Evolutionary conservation across 305 asterid genomes (phyloP).

Genomic region (Fraxinus floribunda): DNA sequence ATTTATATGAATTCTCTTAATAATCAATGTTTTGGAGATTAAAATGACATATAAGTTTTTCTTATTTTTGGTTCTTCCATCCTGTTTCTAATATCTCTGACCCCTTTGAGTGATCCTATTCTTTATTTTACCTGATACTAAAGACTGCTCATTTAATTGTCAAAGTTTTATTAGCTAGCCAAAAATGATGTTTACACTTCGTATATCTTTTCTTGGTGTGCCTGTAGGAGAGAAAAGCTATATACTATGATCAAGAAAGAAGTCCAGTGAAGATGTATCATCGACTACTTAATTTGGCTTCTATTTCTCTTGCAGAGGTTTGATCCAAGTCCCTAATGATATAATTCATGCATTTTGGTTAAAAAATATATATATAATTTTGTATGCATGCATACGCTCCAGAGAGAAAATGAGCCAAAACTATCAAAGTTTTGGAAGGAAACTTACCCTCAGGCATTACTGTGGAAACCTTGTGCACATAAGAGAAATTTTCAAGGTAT

Average conservation of each 20-base stretch:
- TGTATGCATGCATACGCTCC: background rate
- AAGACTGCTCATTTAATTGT: background rate
- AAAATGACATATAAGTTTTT: background rate
- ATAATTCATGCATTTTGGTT: background rate
- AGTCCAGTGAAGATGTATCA: slow-evolving; percentile 55
- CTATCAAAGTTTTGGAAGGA: slow-evolving; percentile 69
- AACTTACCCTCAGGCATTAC: slow-evolving; percentile 48
- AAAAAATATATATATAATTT: slow-evolving; percentile 3
- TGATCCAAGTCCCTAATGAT: slow-evolving; percentile 17
- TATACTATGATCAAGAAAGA: slow-evolving; percentile 25
- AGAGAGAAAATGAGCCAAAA: slow-evolving; percentile 51
- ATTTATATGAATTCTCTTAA: background rate
- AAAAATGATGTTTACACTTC: background rate
- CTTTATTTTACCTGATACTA: background rate
- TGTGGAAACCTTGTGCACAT: slow-evolving; percentile 84
- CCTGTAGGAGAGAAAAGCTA: slow-evolving; percentile 39
- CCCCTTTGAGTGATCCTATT: background rate
- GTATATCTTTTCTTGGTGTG: slow-evolving; percentile 2
- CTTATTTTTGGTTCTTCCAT: background rate
- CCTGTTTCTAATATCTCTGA: background rate
- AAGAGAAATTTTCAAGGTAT: slow-evolving; percentile 45
- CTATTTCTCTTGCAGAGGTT: slow-evolving; percentile 74
- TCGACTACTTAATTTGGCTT: slow-evolving; percentile 60
- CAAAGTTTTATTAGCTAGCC: background rate
- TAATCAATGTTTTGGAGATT: background rate